Evolutionary conservation across 257 asterid species (phyloP).

Genomic region (Scutellaria minor): DNA sequence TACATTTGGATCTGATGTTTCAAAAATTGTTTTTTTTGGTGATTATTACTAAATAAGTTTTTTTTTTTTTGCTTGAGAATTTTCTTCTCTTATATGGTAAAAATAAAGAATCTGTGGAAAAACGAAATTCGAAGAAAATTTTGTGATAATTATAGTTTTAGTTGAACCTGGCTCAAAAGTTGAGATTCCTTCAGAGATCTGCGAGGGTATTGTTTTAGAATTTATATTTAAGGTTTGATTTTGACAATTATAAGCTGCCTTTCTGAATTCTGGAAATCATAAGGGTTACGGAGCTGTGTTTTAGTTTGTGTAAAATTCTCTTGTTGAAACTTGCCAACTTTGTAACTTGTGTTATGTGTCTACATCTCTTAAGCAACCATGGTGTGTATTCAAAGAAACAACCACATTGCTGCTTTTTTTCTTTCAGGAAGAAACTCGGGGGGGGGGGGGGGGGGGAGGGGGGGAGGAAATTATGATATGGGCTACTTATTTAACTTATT

Average conservation of each 20-base stretch:
- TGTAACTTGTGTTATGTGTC: conserved; percentile 3
- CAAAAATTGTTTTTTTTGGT: neutral
- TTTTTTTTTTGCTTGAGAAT: neutral
- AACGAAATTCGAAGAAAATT: neutral
- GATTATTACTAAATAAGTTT: neutral
- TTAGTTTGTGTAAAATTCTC: neutral
- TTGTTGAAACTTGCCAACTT: neutral
- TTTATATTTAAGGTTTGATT: neutral
- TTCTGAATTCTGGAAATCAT: neutral
- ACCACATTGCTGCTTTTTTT: conserved; percentile 2
- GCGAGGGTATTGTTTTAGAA: conserved; percentile 5
- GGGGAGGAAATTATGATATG: neutral
- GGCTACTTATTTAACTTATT: conserved; percentile 10
- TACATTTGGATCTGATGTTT: conserved; percentile 27
- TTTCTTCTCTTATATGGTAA: neutral
- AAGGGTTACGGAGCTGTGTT: neutral
- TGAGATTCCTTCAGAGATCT: conserved; percentile 2
- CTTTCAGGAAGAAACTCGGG: neutral
- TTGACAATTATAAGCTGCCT: neutral
- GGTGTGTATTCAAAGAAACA: conserved; percentile 14
- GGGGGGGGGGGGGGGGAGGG: too few species aligned
- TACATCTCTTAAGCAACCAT: conserved; percentile 5
- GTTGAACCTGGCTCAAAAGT: neutral
- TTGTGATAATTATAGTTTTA: neutral
- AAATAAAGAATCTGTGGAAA: neutral